Conservation (phyloP, 805 yeast species). For the Kluyveromyces dobzhanskii region DNA sequence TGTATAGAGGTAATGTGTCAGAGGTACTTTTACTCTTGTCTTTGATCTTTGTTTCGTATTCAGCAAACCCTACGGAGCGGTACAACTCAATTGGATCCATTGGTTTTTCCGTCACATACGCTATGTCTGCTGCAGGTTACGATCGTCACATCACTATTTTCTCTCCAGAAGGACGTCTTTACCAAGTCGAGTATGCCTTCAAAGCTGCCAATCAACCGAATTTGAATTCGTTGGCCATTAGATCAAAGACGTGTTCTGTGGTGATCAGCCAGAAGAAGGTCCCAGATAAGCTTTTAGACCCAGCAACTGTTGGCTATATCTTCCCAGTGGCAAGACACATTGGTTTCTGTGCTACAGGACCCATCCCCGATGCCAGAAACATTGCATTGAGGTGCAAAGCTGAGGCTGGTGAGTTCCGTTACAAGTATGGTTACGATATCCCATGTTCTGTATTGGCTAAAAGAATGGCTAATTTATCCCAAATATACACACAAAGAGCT, state of each 20-base stretch:
- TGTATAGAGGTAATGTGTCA: too few relatives aligned
- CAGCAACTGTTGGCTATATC: conserved; percentile 77
- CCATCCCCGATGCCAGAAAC: conserved; percentile 91
- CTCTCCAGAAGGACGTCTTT: conserved; percentile 96
- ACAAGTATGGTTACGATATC: conserved; percentile 93
- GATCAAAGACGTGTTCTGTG: conserved; percentile 82
- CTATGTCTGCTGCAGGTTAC: conserved; percentile 65
- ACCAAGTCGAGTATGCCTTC: conserved; percentile 97
- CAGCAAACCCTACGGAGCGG: too few relatives aligned
- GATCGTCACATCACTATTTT: conserved; percentile 98
- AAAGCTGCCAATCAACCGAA: conserved; percentile 92
- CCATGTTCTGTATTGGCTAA: conserved; percentile 89
- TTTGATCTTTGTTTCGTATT: too few relatives aligned
- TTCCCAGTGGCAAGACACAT: conserved; percentile 73
- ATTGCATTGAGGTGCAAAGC: conserved; percentile 83
- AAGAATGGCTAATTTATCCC: conserved; percentile 92
- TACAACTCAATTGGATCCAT: too few relatives aligned
- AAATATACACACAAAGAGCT: conserved; percentile 94
- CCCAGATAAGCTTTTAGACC: conserved; percentile 88
- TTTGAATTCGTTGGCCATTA: conserved; percentile 79
- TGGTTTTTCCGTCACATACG: too few relatives aligned
- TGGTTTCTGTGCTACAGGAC: conserved; percentile 91
- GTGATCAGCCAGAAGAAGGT: conserved; percentile 92
- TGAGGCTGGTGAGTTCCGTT: conserved; percentile 94
- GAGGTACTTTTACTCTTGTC: too few relatives aligned